A percentile compares a stretch with the other conserved stretches of the same genome.
Evolutionary conservation across 2,329 filamentous ascomycete species (phyloP).

Genomic region (Penicillium occitanis): DNA sequence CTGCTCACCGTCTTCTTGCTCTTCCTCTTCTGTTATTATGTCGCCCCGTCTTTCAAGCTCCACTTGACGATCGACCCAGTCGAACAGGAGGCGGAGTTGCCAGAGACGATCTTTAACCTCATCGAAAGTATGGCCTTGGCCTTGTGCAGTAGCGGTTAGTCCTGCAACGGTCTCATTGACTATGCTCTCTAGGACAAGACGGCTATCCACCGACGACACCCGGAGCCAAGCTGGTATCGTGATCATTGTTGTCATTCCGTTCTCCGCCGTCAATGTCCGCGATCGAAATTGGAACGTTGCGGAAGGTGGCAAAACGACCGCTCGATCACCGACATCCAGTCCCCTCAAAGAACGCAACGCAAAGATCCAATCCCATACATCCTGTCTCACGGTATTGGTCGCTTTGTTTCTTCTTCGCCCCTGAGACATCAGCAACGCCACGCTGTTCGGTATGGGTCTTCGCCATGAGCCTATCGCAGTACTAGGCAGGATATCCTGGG

Average conservation of each 20-base stretch:
- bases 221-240: conserved; percentile 53
- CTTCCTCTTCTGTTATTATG: not conserved
- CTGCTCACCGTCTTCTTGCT: conserved; percentile 20
- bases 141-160: conserved; percentile 25
- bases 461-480: conserved; percentile 28
- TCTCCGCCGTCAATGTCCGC: conserved; percentile 28
- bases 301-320: conserved; percentile 57
- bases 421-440: conserved; percentile 27
- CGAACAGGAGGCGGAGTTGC: conserved; percentile 64
- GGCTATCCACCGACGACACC: conserved; percentile 67
- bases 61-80: conserved; percentile 58
- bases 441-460: conserved; percentile 28
- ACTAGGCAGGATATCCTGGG: conserved; percentile 44
- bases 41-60: conserved; percentile 17
- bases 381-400: conserved; percentile 30
- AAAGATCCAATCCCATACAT: conserved; percentile 74
- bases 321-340: conserved; percentile 65
- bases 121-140: conserved; percentile 30
- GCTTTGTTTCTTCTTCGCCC: conserved; percentile 27
- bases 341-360: conserved; percentile 55
- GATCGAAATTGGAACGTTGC: conserved; percentile 33
- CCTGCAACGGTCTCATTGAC: conserved; percentile 36
- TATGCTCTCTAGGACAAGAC: conserved; percentile 63
- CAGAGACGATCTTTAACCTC: conserved; percentile 58
- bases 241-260: conserved; percentile 33